Conservation (phyloP, 176 grass and related monocot genomes). For the sorghum (Sorghum bicolor) region Sorghum_bicolor_NCBIv3 NC_012872.2:57301501-57302000, state of each 20-base stretch:
- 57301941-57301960: not conserved
- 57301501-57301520: constrained; percentile 67
- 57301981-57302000: not conserved
- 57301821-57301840: not conserved
- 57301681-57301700: not conserved
- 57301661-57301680: not conserved
- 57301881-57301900: not conserved
- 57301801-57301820: too few relatives aligned
- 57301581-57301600: not conserved
- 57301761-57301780: not conserved
- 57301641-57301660: not conserved
- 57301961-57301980: constrained; percentile 21
- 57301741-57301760: constrained; percentile 63
- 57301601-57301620: too few relatives aligned
- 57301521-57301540: constrained; percentile 39
- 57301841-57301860: not conserved
- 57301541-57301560: constrained; percentile 84
- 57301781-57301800: not conserved
- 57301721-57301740: constrained; percentile 71
- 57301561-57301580: constrained; percentile 60
- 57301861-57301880: not conserved
- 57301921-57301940: not conserved
- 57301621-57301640: too few relatives aligned
- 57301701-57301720: constrained; percentile 57
- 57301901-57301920: not conserved